Base-by-base conservation (phyloP, 345 rosid genomes). In the Rubroshorea leprosula region DNA sequence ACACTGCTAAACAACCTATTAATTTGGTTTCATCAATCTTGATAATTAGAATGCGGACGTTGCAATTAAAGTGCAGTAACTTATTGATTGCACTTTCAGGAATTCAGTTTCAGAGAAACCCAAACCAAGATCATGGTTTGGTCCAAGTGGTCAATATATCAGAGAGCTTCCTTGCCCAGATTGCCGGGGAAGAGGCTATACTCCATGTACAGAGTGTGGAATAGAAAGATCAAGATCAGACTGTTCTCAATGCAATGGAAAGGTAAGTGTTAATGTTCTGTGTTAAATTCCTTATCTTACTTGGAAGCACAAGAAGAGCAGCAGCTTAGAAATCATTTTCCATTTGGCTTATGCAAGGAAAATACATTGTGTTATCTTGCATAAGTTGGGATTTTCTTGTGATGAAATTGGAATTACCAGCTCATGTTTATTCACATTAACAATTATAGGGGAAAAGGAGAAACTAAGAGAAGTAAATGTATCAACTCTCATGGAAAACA, bases 141-240 rank as follows among this genome's bases (percentile, higher is more conserved):
- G 98, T 74, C 95, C 98, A 3, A 88, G 68, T 64, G 96, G 96
- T 45, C 98, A 84, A 68, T 86, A 89, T 68, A 92, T 84, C 55
- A 77, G 81, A 69, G 98, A 92, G 82, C 90, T 92, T 52, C 98
- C 96, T 1, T 89, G 96, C 71, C 96, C 96, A 0, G 83, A 81
- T 70, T 92, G 96, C 62, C 80, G 98, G 51, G 98, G 96, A 13
- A 81, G 96, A 74, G 98, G 96, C 52, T 92, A 92, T 64, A 80
- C 93, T 54, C 89, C 89, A 10, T 92, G 98, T 68, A 60, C 87
- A 5, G 84, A 80, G 50, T 92, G 98, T 5, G 93, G 96, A 17
- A 84, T 86, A 35, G 93, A 92, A 72, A 78, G 96, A 54, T 74
- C 82, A 1, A 67, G 84, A 58, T 56, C 69, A 41, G 90, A 88